Evolutionary conservation across 352 stramenopile species (phyloP), one percentile per base, ranked within the genome.

Genomic region (Phytophthora tubulina): DNA sequence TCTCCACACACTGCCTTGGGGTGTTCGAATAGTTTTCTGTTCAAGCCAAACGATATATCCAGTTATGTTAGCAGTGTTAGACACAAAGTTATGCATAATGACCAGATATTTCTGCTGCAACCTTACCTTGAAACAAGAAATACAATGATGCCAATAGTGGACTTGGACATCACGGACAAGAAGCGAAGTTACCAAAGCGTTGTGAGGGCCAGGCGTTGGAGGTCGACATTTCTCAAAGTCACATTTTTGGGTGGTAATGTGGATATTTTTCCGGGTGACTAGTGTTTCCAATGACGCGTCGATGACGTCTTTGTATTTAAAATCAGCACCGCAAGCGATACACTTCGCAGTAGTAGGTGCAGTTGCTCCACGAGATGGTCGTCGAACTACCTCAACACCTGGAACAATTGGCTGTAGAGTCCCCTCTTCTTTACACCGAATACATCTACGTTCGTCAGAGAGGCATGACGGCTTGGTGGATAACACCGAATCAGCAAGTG

Each of bases 91-190:
- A 3, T 17, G 30, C 21, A 21, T 21, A 21, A 21, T 21, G 21
- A 21, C 21, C 21, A 21, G 0, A 21, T 1, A 21, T 21, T 21
- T 21, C 21, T 21, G 21, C 21, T 21, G 21, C 21, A 21, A 21
- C 21, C 1, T 21, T 33, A 71, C 63, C 54, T 71, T 71, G 30
- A 71, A 71, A 30, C 35, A 71, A 1, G 54, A 71, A 17, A 35
- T 65, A 13, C 33, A 36, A 17, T 71, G 63, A n/a, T 50, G 49
- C 63, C 63, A 71, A 33, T 64, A 59, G 39, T 65, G 54, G 2
- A 65, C 32, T 52, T 71, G 54, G 7, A 62, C 49, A 44, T 71
- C 63, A 7, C 63, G 53, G n/a, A 71, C 39, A 9, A 65, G 36
- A 41, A 7, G 7, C 2, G 7, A 41, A 41, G 36, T 11, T 41